Percentiles rank a stretch among this genome's conserved stretches.
Conservation (phyloP, 2,329 filamentous ascomycete species). For the Colletotrichum higginsianum region DNA sequence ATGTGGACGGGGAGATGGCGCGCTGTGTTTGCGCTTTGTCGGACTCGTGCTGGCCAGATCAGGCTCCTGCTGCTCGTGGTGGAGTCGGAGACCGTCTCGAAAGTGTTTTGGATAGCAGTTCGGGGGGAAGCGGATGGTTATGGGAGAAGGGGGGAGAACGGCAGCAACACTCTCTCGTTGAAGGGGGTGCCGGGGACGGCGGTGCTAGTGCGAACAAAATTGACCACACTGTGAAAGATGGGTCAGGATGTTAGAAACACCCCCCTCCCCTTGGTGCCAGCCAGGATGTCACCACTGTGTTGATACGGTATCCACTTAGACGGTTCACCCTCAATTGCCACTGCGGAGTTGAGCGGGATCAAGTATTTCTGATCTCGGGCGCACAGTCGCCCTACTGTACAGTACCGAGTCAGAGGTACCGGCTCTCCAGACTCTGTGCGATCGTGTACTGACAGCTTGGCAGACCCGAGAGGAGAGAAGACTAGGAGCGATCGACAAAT, state of each 20-base stretch:
- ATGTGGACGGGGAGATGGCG: slow-evolving; percentile 19
- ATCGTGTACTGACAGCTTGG: slow-evolving; percentile 41
- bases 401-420: slow-evolving; percentile 28
- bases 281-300: slow-evolving; percentile 16
- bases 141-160: slow-evolving; percentile 38
- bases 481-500: slow-evolving; percentile 23
- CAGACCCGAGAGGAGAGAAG: slow-evolving; percentile 23
- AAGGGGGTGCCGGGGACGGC: slow-evolving; percentile 8
- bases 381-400: slow-evolving; percentile 25
- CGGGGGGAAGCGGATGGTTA: slow-evolving; percentile 42
- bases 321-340: background rate
- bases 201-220: slow-evolving; percentile 2
- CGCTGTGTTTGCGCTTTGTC: slow-evolving; percentile 37
- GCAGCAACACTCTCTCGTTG: slow-evolving; percentile 6
- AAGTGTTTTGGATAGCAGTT: slow-evolving; percentile 44
- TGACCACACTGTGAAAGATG: slow-evolving; percentile 20
- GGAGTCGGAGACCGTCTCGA: slow-evolving; percentile 44
- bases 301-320: slow-evolving; percentile 6
- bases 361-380: slow-evolving; percentile 4
- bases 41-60: slow-evolving; percentile 30
- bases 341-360: background rate
- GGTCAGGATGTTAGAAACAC: background rate
- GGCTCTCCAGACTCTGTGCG: slow-evolving; percentile 16
- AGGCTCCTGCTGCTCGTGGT: slow-evolving; percentile 31
- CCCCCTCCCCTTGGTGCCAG: background rate